Evolutionary conservation across 805 yeast species (phyloP).

Genomic region (Ogataea kodamae): DNA sequence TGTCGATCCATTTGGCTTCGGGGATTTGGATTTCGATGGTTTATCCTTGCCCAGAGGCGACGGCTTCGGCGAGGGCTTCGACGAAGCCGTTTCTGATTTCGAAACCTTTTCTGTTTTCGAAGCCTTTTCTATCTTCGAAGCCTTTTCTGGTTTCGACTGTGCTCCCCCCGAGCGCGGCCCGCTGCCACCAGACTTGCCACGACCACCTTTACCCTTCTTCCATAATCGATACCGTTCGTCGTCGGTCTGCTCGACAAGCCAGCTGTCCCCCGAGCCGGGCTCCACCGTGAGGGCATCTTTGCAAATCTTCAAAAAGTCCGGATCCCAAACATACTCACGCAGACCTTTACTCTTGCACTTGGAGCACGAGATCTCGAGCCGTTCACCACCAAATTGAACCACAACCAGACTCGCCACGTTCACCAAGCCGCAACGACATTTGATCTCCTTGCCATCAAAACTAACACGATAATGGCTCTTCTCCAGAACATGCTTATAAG

Average conservation of each 20-base stretch:
- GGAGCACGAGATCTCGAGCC: slow-evolving; percentile 5
- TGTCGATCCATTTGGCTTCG: too few relatives aligned
- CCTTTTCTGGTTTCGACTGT: background rate
- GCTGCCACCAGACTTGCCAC: too few relatives aligned
- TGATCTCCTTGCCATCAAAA: background rate
- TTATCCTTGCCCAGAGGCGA: background rate
- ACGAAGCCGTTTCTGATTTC: background rate
- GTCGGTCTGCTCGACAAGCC: slow-evolving; percentile 3
- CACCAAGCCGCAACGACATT: slow-evolving; percentile 10
- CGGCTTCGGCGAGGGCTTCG: background rate
- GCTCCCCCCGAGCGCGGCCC: too few relatives aligned
- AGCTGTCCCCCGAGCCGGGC: slow-evolving; percentile 4
- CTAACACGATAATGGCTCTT: slow-evolving; percentile 7
- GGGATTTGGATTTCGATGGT: background rate
- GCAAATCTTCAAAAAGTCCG: slow-evolving; percentile 9
- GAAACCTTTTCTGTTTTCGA: background rate
- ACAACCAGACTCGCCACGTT: slow-evolving; percentile 10
- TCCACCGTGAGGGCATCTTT: slow-evolving; percentile 6
- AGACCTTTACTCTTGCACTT: slow-evolving; percentile 5
- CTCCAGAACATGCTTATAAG: slow-evolving; percentile 7
- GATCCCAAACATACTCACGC: slow-evolving; percentile 5
- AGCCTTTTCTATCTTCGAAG: background rate
- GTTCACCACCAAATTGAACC: slow-evolving; percentile 6
- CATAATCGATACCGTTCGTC: slow-evolving; percentile 4
- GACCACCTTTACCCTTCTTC: slow-evolving; percentile 1